Percentiles rank a stretch among this genome's conserved stretches.
Conservation (phyloP, 495 filamentous ascomycete species). For the Elaphomyces granulatus region DNA sequence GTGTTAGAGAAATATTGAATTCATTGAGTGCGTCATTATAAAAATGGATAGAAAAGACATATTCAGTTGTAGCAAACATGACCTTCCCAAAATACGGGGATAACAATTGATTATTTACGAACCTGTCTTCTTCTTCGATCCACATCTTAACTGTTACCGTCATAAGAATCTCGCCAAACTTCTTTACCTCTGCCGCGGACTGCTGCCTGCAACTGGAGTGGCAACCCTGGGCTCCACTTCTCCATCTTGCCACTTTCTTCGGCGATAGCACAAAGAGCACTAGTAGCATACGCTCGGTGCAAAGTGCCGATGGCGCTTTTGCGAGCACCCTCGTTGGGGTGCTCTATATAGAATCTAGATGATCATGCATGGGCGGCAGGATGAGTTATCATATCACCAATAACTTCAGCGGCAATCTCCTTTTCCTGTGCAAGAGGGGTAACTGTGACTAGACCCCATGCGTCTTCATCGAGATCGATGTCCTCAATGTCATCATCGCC, state of each 20-base stretch:
- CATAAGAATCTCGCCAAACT: slow-evolving; percentile 78
- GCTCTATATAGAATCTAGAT: slow-evolving; percentile 65
- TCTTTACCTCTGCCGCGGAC: slow-evolving; percentile 62
- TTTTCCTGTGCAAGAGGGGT: slow-evolving; percentile 88
- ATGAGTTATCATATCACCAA: slow-evolving; percentile 82
- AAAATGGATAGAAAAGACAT: slow-evolving; percentile 99
- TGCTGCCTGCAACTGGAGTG: slow-evolving; percentile 63
- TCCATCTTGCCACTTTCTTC: slow-evolving; percentile 63
- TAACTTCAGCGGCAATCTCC: slow-evolving; percentile 89
- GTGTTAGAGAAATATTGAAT: no score
- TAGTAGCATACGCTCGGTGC: slow-evolving; percentile 87
- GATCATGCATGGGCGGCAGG: slow-evolving; percentile 74
- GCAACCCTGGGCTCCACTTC: slow-evolving; percentile 84
- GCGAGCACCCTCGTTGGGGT: slow-evolving; percentile 83
- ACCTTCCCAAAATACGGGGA: slow-evolving; percentile 6
- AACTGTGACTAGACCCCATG: slow-evolving; percentile 68
- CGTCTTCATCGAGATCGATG: slow-evolving; percentile 62
- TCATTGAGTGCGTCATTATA: slow-evolving; percentile 27
- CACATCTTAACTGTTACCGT: slow-evolving; percentile 72
- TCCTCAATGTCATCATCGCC: slow-evolving; percentile 48
- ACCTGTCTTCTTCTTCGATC: slow-evolving; percentile 87
- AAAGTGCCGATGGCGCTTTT: slow-evolving; percentile 81
- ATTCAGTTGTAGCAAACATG: slow-evolving; percentile 62
- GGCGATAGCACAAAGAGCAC: slow-evolving; percentile 70
- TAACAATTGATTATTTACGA: slow-evolving; percentile 31